phyloP scores from a whole-genome alignment of 148 eudicot genomes.

The Nepenthes mirabilis region DNA sequence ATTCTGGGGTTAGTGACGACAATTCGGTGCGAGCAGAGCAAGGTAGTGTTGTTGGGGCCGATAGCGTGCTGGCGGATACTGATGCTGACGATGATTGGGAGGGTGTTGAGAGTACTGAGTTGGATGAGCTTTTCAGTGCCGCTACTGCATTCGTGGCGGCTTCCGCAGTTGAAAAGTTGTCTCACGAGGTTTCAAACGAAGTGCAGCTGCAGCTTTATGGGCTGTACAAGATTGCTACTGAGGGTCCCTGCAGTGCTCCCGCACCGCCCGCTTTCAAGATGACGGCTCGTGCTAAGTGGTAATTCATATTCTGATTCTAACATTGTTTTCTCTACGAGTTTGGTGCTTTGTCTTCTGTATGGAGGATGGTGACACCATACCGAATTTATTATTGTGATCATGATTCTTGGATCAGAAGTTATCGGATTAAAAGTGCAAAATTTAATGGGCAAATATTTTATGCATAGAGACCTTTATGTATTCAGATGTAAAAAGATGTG shows the following conservation, averaged over 20 bases:
- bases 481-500: no score
- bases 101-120: slow-evolving; percentile 86
- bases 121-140: slow-evolving; percentile 79
- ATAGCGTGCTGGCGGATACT: slow-evolving; percentile 13
- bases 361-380: no score
- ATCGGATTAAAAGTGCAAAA: no score
- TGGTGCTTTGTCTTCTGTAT: no score
- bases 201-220: slow-evolving; percentile 80
- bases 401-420: no score
- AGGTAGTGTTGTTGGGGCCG: slow-evolving; percentile 16
- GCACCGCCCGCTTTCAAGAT: slow-evolving; percentile 70
- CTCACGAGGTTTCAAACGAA: slow-evolving; percentile 51
- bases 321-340: no score
- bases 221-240: slow-evolving; percentile 80
- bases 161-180: slow-evolving; percentile 44
- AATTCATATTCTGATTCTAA: slow-evolving; percentile 2
- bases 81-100: slow-evolving; percentile 91
- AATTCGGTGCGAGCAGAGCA: slow-evolving; percentile 24
- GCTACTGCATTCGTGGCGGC: slow-evolving; percentile 87
- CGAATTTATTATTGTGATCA: no score
- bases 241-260: slow-evolving; percentile 71
- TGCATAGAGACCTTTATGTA: no score
- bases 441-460: no score
- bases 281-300: slow-evolving; percentile 96
- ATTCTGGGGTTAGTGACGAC: slow-evolving; percentile 22